phyloP scores from a whole-genome alignment of 257 asterid species.

The Nicotiana benthamiana region DNA sequence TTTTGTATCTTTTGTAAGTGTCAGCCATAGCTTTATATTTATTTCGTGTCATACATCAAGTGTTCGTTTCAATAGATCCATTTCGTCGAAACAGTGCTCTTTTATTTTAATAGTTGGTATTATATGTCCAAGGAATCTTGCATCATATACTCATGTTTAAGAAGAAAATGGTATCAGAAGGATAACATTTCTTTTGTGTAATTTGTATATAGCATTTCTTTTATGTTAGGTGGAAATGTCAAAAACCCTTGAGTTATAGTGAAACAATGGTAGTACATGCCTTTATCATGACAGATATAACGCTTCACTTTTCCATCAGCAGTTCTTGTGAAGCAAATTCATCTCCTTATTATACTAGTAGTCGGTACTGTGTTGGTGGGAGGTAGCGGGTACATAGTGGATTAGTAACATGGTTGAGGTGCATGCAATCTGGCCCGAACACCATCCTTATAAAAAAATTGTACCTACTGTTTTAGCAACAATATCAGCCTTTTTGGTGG shows the following conservation, averaged over 20 bases:
- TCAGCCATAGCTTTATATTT: neutral
- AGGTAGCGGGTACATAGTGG: too few relatives aligned
- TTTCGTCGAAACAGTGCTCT: neutral
- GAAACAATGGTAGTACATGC: neutral
- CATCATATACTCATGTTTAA: neutral
- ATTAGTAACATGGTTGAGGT: too few relatives aligned
- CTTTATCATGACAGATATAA: neutral
- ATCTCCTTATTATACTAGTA: too few relatives aligned
- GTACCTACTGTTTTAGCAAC: neutral
- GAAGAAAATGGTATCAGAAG: neutral
- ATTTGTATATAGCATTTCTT: neutral
- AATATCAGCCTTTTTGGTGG: neutral
- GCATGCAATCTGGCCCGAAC: too few relatives aligned
- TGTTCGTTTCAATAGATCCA: neutral
- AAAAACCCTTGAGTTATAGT: neutral
- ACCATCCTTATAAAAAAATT: too few relatives aligned
- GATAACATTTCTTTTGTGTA: neutral
- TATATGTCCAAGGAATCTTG: neutral
- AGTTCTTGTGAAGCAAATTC: neutral
- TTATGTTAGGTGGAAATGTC: neutral
- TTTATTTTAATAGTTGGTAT: neutral
- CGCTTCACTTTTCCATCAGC: neutral
- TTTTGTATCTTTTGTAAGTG: constrained; percentile 5
- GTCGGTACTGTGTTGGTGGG: too few relatives aligned
- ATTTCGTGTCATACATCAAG: neutral